phyloP scores from a whole-genome alignment of 352 stramenopile species.

The Thalassiosira gravida region DNA sequence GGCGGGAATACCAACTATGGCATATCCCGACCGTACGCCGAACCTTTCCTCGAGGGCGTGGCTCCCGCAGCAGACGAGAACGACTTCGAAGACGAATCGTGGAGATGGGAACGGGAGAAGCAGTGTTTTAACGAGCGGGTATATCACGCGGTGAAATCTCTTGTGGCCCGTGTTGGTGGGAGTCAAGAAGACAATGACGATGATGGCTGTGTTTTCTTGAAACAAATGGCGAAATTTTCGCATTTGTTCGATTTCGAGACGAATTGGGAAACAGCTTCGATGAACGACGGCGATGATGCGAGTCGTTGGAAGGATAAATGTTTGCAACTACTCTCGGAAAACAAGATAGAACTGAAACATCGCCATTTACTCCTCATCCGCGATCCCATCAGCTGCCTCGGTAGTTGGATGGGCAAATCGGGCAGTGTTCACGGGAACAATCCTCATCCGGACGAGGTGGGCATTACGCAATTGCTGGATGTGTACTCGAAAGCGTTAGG shows the following conservation, averaged over 20 bases:
- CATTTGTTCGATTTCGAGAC: conserved; percentile 74
- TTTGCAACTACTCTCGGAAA: not conserved
- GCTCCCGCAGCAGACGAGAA: conserved; percentile 22
- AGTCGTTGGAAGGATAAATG: conserved; percentile 26
- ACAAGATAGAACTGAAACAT: conserved; percentile 45
- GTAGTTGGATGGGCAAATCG: conserved; percentile 67
- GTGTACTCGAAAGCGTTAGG: conserved; percentile 76
- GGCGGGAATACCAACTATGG: conserved; percentile 8
- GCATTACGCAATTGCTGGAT: conserved; percentile 69
- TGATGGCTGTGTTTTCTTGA: conserved; percentile 75
- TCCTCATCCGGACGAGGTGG: conserved; percentile 79
- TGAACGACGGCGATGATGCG: conserved; percentile 12
- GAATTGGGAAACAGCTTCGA: conserved; percentile 38
- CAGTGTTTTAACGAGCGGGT: conserved; percentile 65
- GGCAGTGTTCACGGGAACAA: conserved; percentile 65
- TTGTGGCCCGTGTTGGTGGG: conserved; percentile 12
- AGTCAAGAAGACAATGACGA: no score
- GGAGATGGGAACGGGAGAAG: conserved; percentile 62
- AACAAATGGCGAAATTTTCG: conserved; percentile 87
- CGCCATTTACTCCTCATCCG: conserved; percentile 80
- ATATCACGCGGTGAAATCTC: conserved; percentile 31
- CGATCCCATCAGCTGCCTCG: conserved; percentile 79
- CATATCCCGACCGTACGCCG: conserved; percentile 40
- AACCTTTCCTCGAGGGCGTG: conserved; percentile 22
- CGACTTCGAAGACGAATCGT: conserved; percentile 26